Percentiles rank a stretch among this genome's conserved stretches.
Conservation (phyloP, 192 early-diverging fungal genomes). For the Entomortierella parvispora region DNA sequence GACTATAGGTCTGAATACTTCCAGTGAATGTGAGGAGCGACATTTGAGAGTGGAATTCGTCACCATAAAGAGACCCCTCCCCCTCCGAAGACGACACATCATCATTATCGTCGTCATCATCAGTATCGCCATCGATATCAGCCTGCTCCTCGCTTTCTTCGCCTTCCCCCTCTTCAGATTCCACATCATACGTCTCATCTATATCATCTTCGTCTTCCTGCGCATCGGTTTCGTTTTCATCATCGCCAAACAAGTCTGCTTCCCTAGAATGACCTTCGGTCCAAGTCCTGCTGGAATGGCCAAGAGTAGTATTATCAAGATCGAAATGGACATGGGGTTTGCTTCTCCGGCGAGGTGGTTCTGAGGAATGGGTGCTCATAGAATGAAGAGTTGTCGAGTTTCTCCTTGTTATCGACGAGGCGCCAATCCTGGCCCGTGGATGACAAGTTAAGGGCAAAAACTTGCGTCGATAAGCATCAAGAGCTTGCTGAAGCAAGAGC, state of each 20-base stretch:
- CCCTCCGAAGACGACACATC: slow-evolving; percentile 5
- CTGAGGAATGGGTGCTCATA: background rate
- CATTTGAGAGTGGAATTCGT: slow-evolving; percentile 38
- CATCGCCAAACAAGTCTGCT: background rate
- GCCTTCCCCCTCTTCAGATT: background rate
- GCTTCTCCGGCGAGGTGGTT: background rate
- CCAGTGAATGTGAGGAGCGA: slow-evolving; percentile 40
- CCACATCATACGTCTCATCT: background rate
- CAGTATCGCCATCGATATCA: background rate
- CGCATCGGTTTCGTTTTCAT: background rate
- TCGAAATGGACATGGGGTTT: background rate
- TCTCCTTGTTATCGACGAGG: slow-evolving; percentile 12
- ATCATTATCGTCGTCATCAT: slow-evolving; percentile 4
- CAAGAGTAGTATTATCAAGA: background rate
- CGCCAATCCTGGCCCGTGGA: slow-evolving; percentile 27
- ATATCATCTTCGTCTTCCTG: background rate
- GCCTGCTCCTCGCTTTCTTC: slow-evolving; percentile 4
- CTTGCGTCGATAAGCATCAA: slow-evolving; percentile 60
- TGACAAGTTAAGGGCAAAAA: slow-evolving; percentile 30
- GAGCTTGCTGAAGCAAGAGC: slow-evolving; percentile 59
- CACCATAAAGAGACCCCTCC: slow-evolving; percentile 19
- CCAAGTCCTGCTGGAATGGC: background rate
- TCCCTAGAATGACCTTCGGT: background rate
- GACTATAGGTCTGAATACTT: slow-evolving; percentile 41
- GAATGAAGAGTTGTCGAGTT: background rate